These are phyloP conservation scores for Neophaeococcomyces mojaviensis DNA, from an alignment of 2,329 filamentous ascomycete genomes.

Conservation along the genomic window DNA sequence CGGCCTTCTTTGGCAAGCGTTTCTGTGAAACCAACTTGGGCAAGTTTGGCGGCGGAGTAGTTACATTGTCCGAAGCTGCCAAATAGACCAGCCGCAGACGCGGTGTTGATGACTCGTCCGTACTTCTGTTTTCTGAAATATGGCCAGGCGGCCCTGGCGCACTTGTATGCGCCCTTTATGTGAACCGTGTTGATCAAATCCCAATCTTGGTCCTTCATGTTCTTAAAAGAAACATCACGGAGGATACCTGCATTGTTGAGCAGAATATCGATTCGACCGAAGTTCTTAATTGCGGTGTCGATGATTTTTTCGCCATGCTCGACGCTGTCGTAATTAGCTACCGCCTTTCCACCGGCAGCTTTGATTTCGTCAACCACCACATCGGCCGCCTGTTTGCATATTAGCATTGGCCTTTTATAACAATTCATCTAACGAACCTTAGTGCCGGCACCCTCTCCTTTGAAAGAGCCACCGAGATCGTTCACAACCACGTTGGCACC, in stretches of 20 bases:
- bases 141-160: slow-evolving; percentile 87
- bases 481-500: slow-evolving; percentile 96
- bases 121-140: slow-evolving; percentile 99
- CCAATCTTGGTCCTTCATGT: slow-evolving; percentile 96
- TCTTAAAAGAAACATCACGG: slow-evolving; percentile 94
- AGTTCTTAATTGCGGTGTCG: slow-evolving; percentile 47
- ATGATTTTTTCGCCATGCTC: slow-evolving; percentile 92
- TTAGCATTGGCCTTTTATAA: slow-evolving; percentile 4
- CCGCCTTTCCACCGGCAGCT: slow-evolving; percentile 83
- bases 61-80: slow-evolving; percentile 94
- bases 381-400: slow-evolving; percentile 49
- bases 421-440: slow-evolving; percentile 54
- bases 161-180: slow-evolving; percentile 91
- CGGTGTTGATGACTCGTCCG: slow-evolving; percentile 90
- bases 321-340: slow-evolving; percentile 83
- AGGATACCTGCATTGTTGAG: slow-evolving; percentile 98
- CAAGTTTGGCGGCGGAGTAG: slow-evolving; percentile 94
- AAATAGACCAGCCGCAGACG: slow-evolving; percentile 91
- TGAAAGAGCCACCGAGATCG: slow-evolving; percentile 86
- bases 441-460: slow-evolving; percentile 79
- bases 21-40: slow-evolving; percentile 94
- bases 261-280: slow-evolving; percentile 75
- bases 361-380: slow-evolving; percentile 49
- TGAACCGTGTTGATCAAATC: slow-evolving; percentile 90
- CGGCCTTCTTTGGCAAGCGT: slow-evolving; percentile 93